phyloP scores from a whole-genome alignment of 2,329 filamentous ascomycete genomes.

The Fusarium irregulare region DNA sequence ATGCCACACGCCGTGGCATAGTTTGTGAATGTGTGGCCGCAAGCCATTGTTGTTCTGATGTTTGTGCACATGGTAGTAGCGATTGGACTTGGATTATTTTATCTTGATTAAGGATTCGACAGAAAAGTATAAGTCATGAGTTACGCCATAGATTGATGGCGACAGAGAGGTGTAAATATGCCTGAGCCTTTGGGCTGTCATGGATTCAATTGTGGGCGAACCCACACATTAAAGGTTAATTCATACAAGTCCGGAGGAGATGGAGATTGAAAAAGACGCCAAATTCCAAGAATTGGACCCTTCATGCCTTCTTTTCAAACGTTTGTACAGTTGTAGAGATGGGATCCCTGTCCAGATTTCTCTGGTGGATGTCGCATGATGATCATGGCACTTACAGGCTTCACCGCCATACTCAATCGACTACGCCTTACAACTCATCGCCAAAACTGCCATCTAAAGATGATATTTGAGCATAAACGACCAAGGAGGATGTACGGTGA shows the following conservation, averaged over 20 bases:
- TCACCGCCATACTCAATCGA: slow-evolving; percentile 34
- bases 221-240: slow-evolving; percentile 12
- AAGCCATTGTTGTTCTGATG: slow-evolving; percentile 45
- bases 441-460: neutral
- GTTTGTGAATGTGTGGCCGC: slow-evolving; percentile 42
- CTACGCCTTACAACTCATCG: slow-evolving; percentile 24
- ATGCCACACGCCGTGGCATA: slow-evolving; percentile 16
- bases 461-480: neutral
- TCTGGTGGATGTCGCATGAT: slow-evolving; percentile 37
- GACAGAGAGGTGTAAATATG: neutral
- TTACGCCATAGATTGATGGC: neutral
- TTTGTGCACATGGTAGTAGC: slow-evolving; percentile 39
- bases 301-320: slow-evolving; percentile 19
- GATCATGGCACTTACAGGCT: slow-evolving; percentile 29
- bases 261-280: neutral
- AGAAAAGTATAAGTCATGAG: neutral
- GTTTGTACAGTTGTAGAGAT: slow-evolving; percentile 20
- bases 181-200: neutral
- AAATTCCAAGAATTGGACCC: slow-evolving; percentile 14
- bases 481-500: neutral
- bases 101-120: neutral
- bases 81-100: slow-evolving; percentile 7
- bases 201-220: slow-evolving; percentile 1
- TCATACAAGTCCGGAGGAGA: neutral
- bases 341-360: slow-evolving; percentile 30